Evolutionary conservation across 2,329 filamentous ascomycete species (phyloP), one percentile per base, ranked within the genome.

Genomic region (Talaromyces marneffei): DNA sequence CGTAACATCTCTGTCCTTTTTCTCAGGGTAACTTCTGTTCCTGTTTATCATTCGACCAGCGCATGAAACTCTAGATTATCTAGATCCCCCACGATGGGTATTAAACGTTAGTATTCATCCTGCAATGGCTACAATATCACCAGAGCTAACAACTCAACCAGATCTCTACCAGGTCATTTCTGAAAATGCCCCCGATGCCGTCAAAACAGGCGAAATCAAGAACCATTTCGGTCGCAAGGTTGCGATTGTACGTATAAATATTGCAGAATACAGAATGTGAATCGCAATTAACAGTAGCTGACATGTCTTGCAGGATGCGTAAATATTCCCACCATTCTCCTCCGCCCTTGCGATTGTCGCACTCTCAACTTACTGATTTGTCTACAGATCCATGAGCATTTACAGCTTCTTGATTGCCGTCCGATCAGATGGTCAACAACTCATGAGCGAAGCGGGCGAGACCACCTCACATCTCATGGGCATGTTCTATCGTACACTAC

Each of bases 341-440:
- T 16, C 8, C n/a, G 16, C 5, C 3, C 25, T 46, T 27, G 9
- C 23, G 3, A 6, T 29, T 25, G n/a, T 29, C 9, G 14, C 29
- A 25, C 23, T 10, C 29, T 46, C 33, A 33, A 18, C 23, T 39
- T 37, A n/a, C 16, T 58, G 2, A 46, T 31, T 37, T 6, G n/a
- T 62, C 40, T 62, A 62, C 69, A 90, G 87, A 50, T 99, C 94
- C 53, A 99, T 99, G 94, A 96, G 91, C 78, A 91, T 99, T 71
- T 99, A 99, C 83, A 96, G 91, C 77, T 99, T 99, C 81, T 85
- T 99, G 64, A 94, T 99, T 74, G 94, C 94, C 55, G 94, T 99
- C 60, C 92, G 94, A 68, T 97, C 92, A 70, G 92, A 96, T 69
- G 94, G 94, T 68, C 91, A 99, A 75, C 92, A 97, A 77, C 87